Percentiles rank a stretch among this genome's conserved stretches.
These are phyloP conservation scores for Claviceps sp. DNA, from an alignment of 2,329 filamentous ascomycete genomes.

Conservation along the genomic window DNA sequence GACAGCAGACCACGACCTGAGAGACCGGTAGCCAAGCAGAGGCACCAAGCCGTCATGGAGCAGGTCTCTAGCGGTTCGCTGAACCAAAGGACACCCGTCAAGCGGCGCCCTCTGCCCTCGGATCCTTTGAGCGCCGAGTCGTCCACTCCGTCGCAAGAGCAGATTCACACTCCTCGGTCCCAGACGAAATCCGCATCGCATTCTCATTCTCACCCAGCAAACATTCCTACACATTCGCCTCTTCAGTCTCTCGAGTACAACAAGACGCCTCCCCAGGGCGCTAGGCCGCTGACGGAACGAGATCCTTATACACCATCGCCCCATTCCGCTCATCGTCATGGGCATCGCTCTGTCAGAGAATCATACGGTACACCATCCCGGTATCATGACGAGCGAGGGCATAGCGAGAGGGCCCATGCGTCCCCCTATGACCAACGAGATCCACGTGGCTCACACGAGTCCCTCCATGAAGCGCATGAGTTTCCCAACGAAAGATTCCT, in stretches of 20 bases:
- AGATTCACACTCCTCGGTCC: conserved; percentile 33
- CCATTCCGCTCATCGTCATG: conserved; percentile 17
- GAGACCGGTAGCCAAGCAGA: conserved; percentile 47
- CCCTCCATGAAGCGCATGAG: conserved; percentile 21
- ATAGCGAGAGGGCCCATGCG: conserved; percentile 17
- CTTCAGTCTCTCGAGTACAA: conserved; percentile 39
- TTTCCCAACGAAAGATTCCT: conserved; percentile 21
- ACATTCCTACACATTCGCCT: conserved; percentile 38
- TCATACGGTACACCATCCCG: conserved; percentile 21
- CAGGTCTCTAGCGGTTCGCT: conserved; percentile 23
- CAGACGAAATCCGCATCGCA: conserved; percentile 28
- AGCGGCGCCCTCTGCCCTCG: conserved; percentile 70
- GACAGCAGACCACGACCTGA: conserved; percentile 75
- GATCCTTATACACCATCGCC: conserved; percentile 23
- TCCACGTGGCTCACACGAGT: conserved; percentile 20
- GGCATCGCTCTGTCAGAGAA: conserved; percentile 21
- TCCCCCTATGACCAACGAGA: conserved; percentile 26
- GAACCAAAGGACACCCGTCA: conserved; percentile 50
- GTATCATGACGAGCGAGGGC: conserved; percentile 24
- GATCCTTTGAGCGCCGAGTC: conserved; percentile 54
- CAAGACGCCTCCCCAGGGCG: conserved; percentile 19
- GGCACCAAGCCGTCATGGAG: conserved; percentile 23
- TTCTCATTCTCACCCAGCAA: conserved; percentile 13
- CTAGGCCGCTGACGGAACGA: conserved; percentile 12
- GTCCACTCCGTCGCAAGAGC: conserved; percentile 20